Conservation (phyloP, 106 monocot species). For the Allium sativum region DNA sequence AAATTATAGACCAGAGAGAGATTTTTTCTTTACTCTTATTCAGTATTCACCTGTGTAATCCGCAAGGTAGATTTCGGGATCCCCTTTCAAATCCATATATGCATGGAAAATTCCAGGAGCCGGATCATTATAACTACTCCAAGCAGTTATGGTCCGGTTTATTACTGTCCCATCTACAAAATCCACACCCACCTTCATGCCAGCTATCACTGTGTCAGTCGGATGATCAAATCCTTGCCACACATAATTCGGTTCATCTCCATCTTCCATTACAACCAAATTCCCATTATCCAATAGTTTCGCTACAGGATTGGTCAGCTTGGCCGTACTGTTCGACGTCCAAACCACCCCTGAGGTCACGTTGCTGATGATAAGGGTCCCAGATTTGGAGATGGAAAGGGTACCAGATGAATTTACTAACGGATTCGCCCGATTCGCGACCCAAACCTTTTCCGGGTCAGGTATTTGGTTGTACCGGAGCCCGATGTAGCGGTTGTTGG, state of each 20-base stretch:
- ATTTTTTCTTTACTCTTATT: too few species aligned
- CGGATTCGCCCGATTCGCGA: constrained; percentile 29
- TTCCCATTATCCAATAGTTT: constrained; percentile 4
- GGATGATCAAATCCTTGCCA: constrained; percentile 8
- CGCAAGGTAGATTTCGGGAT: background rate
- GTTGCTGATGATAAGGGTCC: constrained; percentile 1
- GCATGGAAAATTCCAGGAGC: background rate
- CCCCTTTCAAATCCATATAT: background rate
- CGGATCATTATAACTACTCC: constrained; percentile 6
- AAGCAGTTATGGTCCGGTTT: background rate
- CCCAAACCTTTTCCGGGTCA: constrained; percentile 21
- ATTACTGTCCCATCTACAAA: background rate
- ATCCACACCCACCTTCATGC: constrained; percentile 5
- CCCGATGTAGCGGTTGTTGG: constrained; percentile 32
- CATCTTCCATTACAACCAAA: background rate
- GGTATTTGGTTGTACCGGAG: constrained; percentile 33
- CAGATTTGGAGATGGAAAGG: background rate
- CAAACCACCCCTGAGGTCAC: background rate
- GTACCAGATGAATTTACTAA: constrained; percentile 4
- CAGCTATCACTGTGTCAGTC: constrained; percentile 8
- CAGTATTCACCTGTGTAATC: background rate
- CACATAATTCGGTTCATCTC: background rate
- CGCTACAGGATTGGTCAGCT: background rate
- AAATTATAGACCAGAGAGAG: too few species aligned
- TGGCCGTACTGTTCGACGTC: background rate